Base-by-base conservation (phyloP, 352 stramenopile species). In the Aphanomyces cochlioides region DNA sequence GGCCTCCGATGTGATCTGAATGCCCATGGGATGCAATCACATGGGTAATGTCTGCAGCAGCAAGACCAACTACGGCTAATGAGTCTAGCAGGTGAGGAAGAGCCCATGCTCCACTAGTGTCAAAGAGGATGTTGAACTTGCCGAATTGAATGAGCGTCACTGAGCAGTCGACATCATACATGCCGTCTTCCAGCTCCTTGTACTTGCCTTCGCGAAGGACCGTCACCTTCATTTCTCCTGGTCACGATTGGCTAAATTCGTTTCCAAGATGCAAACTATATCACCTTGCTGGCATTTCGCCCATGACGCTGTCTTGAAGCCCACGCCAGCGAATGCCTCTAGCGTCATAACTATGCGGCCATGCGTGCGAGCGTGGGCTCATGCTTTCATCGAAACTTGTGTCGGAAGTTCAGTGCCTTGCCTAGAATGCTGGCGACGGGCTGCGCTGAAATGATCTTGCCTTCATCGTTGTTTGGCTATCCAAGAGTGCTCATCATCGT, bases 1-100 rank as follows among this genome's bases (percentile, higher is more conserved):
- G 47, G 15, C 64, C 59, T 5, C 64, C 64, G 19, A 61, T 56
- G 40, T 70, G 64, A 38, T 70, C 64, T 4, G 64, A 70, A 39
- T 70, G 64, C 10, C 64, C 64, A 53, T 70, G 64, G 4, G 64
- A 64, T 7, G 47, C 53, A 12, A 70, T 38, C 40, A 70, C 64
- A 39, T 61, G 64, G 10, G 47, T 50, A 34, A 70, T 70, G 19
- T 70, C 64, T 7, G 28, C 21, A 6, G 37, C 34, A 5, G 34
- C 4, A 6, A 70, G 7, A 10, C 7, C 47, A 8, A 40, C 21
- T 4, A 12, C n/a, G 13, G 13, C 64, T n/a, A 70, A 40, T 1
- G 45, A 61, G 15, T 45, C 36, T 3, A 47, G 17, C 4, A 70
- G 64, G 7, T 61, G 47, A 17, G 64, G 3, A 8, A 45, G 43